Conservation (phyloP, 306 rosid genomes). For the Carpinus viminea region DNA sequence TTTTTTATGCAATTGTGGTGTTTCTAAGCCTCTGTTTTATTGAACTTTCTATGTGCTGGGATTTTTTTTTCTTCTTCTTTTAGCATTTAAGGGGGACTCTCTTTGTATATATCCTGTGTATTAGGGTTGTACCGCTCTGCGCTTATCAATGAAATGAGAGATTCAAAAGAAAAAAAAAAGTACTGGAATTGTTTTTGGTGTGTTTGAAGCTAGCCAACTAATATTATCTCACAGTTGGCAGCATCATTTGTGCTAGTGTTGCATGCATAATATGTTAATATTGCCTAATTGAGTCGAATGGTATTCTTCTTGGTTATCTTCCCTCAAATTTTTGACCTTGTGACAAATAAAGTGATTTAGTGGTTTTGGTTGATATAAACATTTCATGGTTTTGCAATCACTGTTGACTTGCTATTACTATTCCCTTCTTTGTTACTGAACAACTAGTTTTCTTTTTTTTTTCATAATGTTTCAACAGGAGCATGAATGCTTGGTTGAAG, state of each 20-base stretch:
- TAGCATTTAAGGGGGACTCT: too few species aligned
- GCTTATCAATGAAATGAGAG: too few species aligned
- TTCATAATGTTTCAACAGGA: conserved; percentile 50
- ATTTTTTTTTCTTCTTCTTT: not conserved
- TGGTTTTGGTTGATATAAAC: not conserved
- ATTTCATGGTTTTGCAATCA: not conserved
- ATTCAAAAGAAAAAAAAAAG: not conserved
- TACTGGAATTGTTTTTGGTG: not conserved
- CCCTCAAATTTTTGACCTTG: not conserved
- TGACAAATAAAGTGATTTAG: not conserved
- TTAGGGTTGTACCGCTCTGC: too few species aligned
- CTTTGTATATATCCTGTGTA: too few species aligned
- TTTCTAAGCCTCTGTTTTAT: conserved; percentile 11
- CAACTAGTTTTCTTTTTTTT: not conserved
- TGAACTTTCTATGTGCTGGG: conserved; percentile 3
- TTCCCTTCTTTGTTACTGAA: not conserved
- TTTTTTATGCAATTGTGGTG: not conserved
- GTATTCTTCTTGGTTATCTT: not conserved
- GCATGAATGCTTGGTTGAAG: conserved; percentile 98
- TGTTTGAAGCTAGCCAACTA: not conserved
- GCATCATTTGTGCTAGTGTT: not conserved
- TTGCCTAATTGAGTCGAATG: not conserved
- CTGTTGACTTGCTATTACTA: not conserved
- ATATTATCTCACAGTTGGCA: not conserved
- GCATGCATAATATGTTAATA: not conserved